A percentile compares a stretch with the other conserved stretches of the same genome.
These are phyloP conservation scores for Candida multigemmis DNA, from an alignment of 805 yeast species.

Conservation along the genomic window DNA sequence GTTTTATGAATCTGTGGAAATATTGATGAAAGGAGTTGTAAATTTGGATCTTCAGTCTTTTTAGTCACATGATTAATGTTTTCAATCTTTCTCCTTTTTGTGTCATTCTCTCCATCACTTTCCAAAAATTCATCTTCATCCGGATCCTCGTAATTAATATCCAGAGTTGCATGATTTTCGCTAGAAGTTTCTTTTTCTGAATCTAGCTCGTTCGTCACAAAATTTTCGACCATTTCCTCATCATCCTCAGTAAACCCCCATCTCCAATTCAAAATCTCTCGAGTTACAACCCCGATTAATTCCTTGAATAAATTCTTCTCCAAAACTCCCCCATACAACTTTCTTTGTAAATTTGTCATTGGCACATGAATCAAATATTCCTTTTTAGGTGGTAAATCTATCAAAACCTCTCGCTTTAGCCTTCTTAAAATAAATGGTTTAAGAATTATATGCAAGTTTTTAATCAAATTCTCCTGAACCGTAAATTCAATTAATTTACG, in stretches of 20 bases:
- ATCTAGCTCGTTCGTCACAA: too few relatives aligned
- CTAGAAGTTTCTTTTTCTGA: too few relatives aligned
- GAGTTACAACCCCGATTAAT: too few relatives aligned
- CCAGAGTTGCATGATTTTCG: too few relatives aligned
- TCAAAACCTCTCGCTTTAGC: conserved; percentile 64
- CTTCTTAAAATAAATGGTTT: conserved; percentile 84
- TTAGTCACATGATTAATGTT: too few relatives aligned
- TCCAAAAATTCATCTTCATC: conserved; percentile 1
- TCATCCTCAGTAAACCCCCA: too few relatives aligned
- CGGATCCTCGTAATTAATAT: neutral
- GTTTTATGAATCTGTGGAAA: conserved; percentile 8
- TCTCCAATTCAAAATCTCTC: too few relatives aligned
- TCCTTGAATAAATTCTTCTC: conserved; percentile 33
- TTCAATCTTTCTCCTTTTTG: too few relatives aligned
- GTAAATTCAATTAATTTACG: conserved; percentile 43
- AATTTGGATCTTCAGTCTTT: too few relatives aligned
- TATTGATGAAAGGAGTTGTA: too few relatives aligned
- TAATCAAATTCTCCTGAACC: conserved; percentile 43
- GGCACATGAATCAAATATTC: conserved; percentile 78
- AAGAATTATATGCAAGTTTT: conserved; percentile 76
- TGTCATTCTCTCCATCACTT: neutral
- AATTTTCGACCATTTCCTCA: too few relatives aligned
- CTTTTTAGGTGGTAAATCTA: conserved; percentile 74
- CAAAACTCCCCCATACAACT: conserved; percentile 50
- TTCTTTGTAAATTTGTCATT: conserved; percentile 52